These are phyloP conservation scores for Brassica carinata DNA, from an alignment of 345 rosid species.

Conservation along the genomic window DNA sequence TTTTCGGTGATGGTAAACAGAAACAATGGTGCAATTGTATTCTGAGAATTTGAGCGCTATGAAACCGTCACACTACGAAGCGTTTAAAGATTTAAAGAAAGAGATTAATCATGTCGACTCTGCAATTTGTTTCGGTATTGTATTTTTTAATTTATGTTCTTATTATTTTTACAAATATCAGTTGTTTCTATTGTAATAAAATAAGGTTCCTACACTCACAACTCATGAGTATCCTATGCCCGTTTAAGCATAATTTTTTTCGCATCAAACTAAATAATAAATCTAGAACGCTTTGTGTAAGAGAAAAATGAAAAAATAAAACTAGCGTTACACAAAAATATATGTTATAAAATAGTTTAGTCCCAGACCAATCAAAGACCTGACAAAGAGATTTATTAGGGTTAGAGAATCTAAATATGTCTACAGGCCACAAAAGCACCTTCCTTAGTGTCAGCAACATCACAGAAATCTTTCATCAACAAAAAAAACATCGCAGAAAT, in stretches of 20 bases:
- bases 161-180: too few species aligned
- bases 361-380: background rate
- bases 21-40: too few species aligned
- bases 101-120: too few species aligned
- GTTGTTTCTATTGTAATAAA: too few species aligned
- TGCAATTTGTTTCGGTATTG: too few species aligned
- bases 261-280: background rate
- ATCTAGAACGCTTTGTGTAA: background rate
- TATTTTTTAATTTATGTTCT: too few species aligned
- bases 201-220: background rate
- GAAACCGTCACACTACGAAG: too few species aligned
- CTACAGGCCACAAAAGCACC: background rate
- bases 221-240: background rate
- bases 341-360: background rate
- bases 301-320: background rate
- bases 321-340: background rate
- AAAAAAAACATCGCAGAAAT: background rate
- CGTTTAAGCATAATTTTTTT: background rate
- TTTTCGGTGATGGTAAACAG: too few species aligned
- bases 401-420: background rate
- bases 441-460: background rate
- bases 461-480: background rate
- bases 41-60: too few species aligned
- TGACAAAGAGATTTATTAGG: background rate
- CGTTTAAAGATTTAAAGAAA: too few species aligned